Conservation (phyloP, 768 basidiomycete species). For the Suillus luteus region DNA sequence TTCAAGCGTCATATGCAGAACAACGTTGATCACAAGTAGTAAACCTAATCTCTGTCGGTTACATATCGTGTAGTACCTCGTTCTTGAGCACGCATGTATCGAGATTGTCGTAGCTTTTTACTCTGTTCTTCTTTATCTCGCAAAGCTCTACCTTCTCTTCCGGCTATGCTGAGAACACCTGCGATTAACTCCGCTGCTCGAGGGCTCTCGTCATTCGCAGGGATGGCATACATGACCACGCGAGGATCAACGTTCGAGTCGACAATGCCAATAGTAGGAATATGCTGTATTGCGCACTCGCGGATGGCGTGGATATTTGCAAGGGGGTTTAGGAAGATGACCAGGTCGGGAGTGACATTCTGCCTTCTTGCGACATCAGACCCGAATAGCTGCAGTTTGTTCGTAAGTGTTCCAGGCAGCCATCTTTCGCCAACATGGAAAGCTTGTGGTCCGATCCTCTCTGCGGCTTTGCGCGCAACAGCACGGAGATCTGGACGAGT, state of each 20-base stretch:
- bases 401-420: slow-evolving; percentile 95
- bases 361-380: slow-evolving; percentile 50
- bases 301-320: slow-evolving; percentile 83
- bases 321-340: slow-evolving; percentile 88
- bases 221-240: slow-evolving; percentile 96
- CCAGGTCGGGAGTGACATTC: slow-evolving; percentile 80
- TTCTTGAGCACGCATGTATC: slow-evolving; percentile 10
- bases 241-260: slow-evolving; percentile 97
- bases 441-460: slow-evolving; percentile 76
- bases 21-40: slow-evolving; percentile 16
- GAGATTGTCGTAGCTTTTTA: slow-evolving; percentile 12
- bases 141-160: slow-evolving; percentile 69
- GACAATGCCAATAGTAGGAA: slow-evolving; percentile 92
- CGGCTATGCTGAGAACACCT: slow-evolving; percentile 88
- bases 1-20: slow-evolving; percentile 50
- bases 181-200: slow-evolving; percentile 89
- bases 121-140: slow-evolving; percentile 32
- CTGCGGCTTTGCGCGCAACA: slow-evolving; percentile 75
- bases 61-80: slow-evolving; percentile 8
- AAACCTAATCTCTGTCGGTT: not conserved
- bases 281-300: slow-evolving; percentile 86
- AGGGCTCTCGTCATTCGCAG: slow-evolving; percentile 95
- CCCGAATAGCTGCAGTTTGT: slow-evolving; percentile 76
- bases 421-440: slow-evolving; percentile 87
- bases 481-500: slow-evolving; percentile 78